Percentiles rank a stretch among this genome's conserved stretches.
phyloP scores from a whole-genome alignment of 192 early-diverging fungal genomes.

The Coemansia asiatica region DNA sequence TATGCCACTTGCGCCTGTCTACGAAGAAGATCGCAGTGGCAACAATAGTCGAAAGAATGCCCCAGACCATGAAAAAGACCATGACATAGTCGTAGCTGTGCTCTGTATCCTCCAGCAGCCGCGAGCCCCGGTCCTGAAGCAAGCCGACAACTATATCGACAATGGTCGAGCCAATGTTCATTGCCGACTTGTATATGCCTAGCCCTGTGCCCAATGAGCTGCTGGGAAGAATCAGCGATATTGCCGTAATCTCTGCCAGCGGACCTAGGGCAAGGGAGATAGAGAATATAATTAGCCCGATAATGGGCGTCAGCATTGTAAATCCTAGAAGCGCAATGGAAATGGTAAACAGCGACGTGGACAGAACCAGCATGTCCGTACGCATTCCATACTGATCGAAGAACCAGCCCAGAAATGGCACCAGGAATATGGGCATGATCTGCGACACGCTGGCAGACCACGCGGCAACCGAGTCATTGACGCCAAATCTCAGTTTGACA shows the following conservation, averaged over 20 bases:
- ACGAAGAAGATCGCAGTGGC: conserved; percentile 38
- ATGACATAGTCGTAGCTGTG: conserved; percentile 56
- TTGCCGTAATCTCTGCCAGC: conserved; percentile 60
- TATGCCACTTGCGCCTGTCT: conserved; percentile 38
- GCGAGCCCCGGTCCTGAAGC: conserved; percentile 57
- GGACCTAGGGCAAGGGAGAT: conserved; percentile 64
- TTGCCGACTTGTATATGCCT: conserved; percentile 65
- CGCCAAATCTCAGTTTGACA: conserved; percentile 67
- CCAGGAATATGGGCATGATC: conserved; percentile 66
- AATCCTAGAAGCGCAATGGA: conserved; percentile 58
- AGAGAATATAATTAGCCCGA: conserved; percentile 60
- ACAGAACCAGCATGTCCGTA: conserved; percentile 48
- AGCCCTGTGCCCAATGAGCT: conserved; percentile 62
- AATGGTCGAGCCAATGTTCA: conserved; percentile 62
- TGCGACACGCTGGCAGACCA: conserved; percentile 68
- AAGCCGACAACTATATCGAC: conserved; percentile 63
- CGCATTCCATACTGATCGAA: conserved; percentile 68
- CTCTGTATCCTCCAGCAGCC: conserved; percentile 27
- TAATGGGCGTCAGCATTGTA: conserved; percentile 56
- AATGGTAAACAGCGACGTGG: conserved; percentile 33
- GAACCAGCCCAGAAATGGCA: conserved; percentile 70
- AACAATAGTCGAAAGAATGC: conserved; percentile 36
- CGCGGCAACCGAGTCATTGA: conserved; percentile 62
- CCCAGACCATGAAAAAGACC: conserved; percentile 55
- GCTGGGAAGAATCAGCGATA: conserved; percentile 61